Base-by-base conservation (phyloP, 2,329 filamentous ascomycete genomes). In the Teratosphaeria gauchensis region DNA sequence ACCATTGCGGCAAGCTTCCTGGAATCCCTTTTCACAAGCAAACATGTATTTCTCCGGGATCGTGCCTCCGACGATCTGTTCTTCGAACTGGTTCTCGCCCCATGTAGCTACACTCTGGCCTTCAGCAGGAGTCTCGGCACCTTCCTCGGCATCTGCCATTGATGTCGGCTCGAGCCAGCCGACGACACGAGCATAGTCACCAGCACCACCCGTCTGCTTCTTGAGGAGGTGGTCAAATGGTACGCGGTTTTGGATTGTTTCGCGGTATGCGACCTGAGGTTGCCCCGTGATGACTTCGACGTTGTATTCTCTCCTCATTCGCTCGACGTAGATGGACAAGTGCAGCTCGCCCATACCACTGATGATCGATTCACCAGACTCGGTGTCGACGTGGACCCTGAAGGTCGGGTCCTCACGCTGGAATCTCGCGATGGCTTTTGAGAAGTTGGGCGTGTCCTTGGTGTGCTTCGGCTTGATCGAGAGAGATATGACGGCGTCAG, bases 351-450 rank as follows among this genome's bases (percentile, higher is more conserved):
- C 94, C 94, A 99, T 99, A 61, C 94, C 94, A 51, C 89, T 95
- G 71, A 99, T 97, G 71, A 99, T 95, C 54, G 92, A 97, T 79
- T 99, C 90, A 71, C 95, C 88, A 64, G 88, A 92, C 77, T 99
- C 94, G 16, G 84, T 76, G 71, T 99, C 94, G 68, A 96, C 91
- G 68, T 90, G 88, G 42, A 99, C 89, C 57, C 94, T 86, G 84
- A 99, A 99, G 12, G 94, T 99, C 3, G 94, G 94, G 69, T 99
- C 94, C 77, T 99, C 94, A 63, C 94, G 88, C 77, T 96, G 92
- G 83, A 99, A 99, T 66, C 94, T 89, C 74, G 92, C 94, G 86
- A 99, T 97, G 66, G 94, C 94, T 78, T 99, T 99, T 71, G 87
- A 92, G 82, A 99, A 99, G 78, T 95, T 94, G 72, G 90, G 85